Base-by-base conservation (phyloP, 2,329 filamentous ascomycete genomes). In the Coleophoma cylindrospora region DNA sequence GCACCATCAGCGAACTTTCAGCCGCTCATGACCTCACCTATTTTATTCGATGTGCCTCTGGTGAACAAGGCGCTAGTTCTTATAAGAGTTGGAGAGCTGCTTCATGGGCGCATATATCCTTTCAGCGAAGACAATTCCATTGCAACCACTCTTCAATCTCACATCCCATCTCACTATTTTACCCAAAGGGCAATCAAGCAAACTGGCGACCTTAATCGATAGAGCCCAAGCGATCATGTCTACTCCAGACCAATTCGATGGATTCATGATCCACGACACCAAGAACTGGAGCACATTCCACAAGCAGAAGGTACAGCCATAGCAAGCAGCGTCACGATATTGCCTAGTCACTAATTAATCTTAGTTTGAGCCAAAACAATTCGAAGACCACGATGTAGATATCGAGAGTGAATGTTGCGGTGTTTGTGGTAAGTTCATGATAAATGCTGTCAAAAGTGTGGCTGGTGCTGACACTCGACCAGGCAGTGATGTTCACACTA, bases 371-470 rank as follows among this genome's bases (percentile, higher is more conserved):
- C 82, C 91, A 51, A 94, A 95, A 74, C 84, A 85, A 15, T 95
- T 95, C 66, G 89, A 86, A 61, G 87, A 91, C 64, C 79, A 90
- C 68, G 89, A 95, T 65, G 81, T 96, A 61, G 90, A 95, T 65
- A 81, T 96, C 69, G 86, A 91, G 74, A 85, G 95, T 62, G 87
- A 92, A 59, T 84, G 80, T 65, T 92, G 88, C 61, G 87, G 88
- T 63, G 77, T 89, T 41, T 89, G 86, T 66, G 81, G 84, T 19
- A 19, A 19, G 19, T 19, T 19, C 3, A 2, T 19, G 19, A 19
- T 19, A 19, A 19, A 19, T 3, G 19, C 19, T 2, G 2, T 19
- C 3, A 2, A 19, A 19, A 19, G 3, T 19, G 19, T 3, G 19
- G 19, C 19, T 3, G 19, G 19, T 19, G 19, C 19, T 19, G 19